Percentiles rank a stretch among this genome's conserved stretches.
Conservation (phyloP, 768 basidiomycete genomes). For the Coprinopsis sp. region DNA sequence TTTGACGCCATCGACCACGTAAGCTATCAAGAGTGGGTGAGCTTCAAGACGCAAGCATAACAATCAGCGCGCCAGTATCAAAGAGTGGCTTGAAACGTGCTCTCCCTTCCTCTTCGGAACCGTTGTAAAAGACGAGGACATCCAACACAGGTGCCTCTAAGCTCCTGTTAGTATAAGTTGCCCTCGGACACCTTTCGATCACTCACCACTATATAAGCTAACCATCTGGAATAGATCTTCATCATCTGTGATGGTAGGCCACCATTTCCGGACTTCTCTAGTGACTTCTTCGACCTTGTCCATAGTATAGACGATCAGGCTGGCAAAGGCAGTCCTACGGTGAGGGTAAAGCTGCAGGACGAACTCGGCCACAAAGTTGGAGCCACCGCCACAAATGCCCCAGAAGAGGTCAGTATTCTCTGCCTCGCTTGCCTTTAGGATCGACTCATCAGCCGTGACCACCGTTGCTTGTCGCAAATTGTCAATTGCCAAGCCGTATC, state of each 20-base stretch:
- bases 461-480: conserved; percentile 43
- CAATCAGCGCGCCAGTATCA: conserved; percentile 34
- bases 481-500: conserved; percentile 43
- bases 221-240: conserved; percentile 29
- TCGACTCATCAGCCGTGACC: conserved; percentile 40
- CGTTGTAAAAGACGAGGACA: conserved; percentile 42
- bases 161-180: neutral
- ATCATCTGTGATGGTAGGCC: conserved; percentile 27
- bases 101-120: conserved; percentile 43
- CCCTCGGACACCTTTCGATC: neutral
- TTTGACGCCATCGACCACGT: conserved; percentile 31
- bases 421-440: conserved; percentile 30
- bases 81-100: conserved; percentile 37
- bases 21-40: conserved; percentile 25
- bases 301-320: conserved; percentile 31
- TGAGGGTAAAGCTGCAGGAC: conserved; percentile 46
- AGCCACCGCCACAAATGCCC: conserved; percentile 47
- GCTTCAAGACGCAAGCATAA: neutral
- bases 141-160: conserved; percentile 25
- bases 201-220: neutral
- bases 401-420: conserved; percentile 47
- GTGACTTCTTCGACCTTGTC: conserved; percentile 26
- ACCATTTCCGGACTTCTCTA: conserved; percentile 32
- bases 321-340: conserved; percentile 41
- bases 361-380: conserved; percentile 54